Evolutionary conservation across 495 filamentous ascomycete genomes (phyloP).

Genomic region (Friedmanniomyces endolithicus): DNA sequence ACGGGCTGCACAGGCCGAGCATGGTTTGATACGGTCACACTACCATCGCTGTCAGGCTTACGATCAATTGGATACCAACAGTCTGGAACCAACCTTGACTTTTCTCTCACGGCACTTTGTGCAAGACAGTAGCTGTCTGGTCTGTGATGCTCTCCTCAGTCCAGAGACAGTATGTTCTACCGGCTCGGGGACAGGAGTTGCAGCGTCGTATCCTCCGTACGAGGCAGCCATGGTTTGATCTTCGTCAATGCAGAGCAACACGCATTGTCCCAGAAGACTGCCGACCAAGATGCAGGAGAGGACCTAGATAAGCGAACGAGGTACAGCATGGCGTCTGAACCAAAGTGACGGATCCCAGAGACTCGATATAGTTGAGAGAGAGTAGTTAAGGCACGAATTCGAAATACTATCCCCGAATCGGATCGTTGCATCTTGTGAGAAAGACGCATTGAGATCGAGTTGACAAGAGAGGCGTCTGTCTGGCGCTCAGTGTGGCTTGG

Average conservation of each 20-base stretch:
- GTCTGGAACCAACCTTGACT: constrained; percentile 28
- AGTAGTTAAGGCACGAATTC: not conserved
- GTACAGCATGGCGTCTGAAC: constrained; percentile 4
- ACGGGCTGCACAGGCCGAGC: constrained; percentile 36
- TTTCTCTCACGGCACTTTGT: constrained; percentile 33
- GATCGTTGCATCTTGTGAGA: not conserved
- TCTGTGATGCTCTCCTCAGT: constrained; percentile 16
- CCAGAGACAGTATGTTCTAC: not conserved
- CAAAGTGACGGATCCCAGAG: not conserved
- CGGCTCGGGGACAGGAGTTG: not conserved
- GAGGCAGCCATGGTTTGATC: constrained; percentile 2
- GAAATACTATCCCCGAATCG: not conserved
- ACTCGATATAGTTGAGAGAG: not conserved
- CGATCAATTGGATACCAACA: not conserved
- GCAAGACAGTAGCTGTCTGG: constrained; percentile 31
- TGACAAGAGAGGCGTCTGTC: not conserved
- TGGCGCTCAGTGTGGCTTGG: not conserved
- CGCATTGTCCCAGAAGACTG: not conserved
- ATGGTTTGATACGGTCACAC: constrained; percentile 40
- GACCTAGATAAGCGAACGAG: constrained; percentile 9
- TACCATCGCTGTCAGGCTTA: constrained; percentile 8
- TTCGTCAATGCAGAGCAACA: not conserved
- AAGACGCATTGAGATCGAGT: not conserved
- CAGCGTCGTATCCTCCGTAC: constrained; percentile 2
- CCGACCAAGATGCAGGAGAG: not conserved